A percentile compares a stretch with the other conserved stretches of the same genome.
phyloP scores from a whole-genome alignment of 352 stramenopile species.

The Phytophthora citricola region DNA sequence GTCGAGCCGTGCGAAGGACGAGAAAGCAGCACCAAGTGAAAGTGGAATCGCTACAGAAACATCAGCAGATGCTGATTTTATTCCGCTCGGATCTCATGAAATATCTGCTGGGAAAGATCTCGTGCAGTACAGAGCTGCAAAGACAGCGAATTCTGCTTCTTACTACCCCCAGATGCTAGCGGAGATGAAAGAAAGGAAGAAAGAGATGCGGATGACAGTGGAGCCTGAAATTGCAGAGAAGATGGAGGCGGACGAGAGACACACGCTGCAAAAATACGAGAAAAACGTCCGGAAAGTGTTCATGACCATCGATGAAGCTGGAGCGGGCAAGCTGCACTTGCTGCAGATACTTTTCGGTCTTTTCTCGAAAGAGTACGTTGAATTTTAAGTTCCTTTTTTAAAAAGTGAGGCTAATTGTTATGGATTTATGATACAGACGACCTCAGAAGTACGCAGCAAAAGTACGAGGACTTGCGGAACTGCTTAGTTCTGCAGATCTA shows the following conservation, averaged over 20 bases:
- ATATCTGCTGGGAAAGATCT: conserved; percentile 55
- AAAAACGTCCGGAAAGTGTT: conserved; percentile 68
- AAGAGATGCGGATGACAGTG: conserved; percentile 28
- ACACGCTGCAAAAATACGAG: conserved; percentile 20
- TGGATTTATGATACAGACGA: conserved; percentile 6
- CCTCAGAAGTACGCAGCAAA: conserved; percentile 49
- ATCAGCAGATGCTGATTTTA: conserved; percentile 55
- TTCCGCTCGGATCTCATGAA: conserved; percentile 56
- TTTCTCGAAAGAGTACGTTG: conserved; percentile 64
- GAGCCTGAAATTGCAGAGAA: conserved; percentile 70
- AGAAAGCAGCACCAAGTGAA: conserved; percentile 47
- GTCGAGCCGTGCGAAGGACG: conserved; percentile 41
- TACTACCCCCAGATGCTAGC: conserved; percentile 51
- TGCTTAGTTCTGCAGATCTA: conserved; percentile 49
- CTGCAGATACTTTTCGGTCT: conserved; percentile 64
- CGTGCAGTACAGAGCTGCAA: conserved; percentile 59
- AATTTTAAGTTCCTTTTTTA: too few species aligned
- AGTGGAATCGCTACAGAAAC: conserved; percentile 44
- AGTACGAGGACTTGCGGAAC: conserved; percentile 53
- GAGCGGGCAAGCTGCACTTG: conserved; percentile 51
- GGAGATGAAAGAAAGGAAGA: conserved; percentile 43
- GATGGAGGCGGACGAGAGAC: conserved; percentile 34
- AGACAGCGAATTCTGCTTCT: conserved; percentile 67
- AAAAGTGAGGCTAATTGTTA: neutral
- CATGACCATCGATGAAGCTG: conserved; percentile 45